These are phyloP conservation scores for Pulveroboletus sp. DNA, from an alignment of 768 basidiomycete genomes.

Conservation along the genomic window DNA sequence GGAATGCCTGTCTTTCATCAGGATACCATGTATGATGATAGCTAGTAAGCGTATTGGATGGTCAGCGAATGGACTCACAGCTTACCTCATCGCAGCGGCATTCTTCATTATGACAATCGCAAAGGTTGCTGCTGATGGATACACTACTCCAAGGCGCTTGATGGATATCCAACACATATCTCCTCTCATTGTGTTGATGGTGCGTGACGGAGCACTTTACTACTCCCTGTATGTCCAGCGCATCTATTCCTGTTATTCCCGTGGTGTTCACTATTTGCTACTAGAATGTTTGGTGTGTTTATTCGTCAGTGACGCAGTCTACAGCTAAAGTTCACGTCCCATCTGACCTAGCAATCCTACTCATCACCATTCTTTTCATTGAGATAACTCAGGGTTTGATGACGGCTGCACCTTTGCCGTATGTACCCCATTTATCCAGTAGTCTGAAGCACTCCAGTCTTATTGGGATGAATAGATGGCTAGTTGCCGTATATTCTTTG, in stretches of 20 bases:
- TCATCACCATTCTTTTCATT: not conserved
- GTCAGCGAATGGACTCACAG: not conserved
- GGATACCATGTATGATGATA: conserved; percentile 5
- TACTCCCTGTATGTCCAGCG: not conserved
- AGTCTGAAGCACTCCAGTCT: no score
- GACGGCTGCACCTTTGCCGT: not conserved
- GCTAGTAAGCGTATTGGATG: not conserved
- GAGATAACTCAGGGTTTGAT: not conserved
- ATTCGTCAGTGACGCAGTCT: no score
- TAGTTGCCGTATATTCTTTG: not conserved
- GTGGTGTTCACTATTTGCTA: not conserved
- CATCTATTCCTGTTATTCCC: not conserved
- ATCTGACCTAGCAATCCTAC: not conserved
- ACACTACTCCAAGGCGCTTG: not conserved
- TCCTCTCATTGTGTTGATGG: conserved; percentile 2
- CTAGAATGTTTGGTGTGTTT: conserved; percentile 1
- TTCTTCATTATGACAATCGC: conserved; percentile 3
- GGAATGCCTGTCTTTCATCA: not conserved
- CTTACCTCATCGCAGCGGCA: not conserved
- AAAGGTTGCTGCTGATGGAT: not conserved
- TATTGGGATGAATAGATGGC: not conserved
- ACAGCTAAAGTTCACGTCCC: not conserved
- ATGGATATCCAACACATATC: not conserved
- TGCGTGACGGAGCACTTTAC: conserved; percentile 5
- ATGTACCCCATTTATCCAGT: not conserved